Percentiles rank a stretch among this genome's conserved stretches.
Conservation (phyloP, 2,329 filamentous ascomycete genomes). For the Elsinoe batatas region DNA sequence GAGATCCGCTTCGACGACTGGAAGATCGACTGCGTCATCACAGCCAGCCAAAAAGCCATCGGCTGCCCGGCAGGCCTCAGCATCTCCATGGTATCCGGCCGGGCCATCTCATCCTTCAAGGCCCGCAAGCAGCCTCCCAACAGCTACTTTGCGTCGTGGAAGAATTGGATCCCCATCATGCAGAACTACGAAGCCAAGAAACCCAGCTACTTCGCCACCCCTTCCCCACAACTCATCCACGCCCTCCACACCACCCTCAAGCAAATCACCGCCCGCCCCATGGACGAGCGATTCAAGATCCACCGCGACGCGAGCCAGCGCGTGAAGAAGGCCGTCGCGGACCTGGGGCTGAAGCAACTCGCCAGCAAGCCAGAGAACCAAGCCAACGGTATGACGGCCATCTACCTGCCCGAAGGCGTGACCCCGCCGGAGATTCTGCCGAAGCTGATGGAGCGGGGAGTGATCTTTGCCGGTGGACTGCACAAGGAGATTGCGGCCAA, state of each 20-base stretch:
- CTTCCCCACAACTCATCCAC: conserved; percentile 85
- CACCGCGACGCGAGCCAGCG: conserved; percentile 72
- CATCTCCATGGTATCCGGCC: conserved; percentile 86
- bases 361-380: conserved; percentile 80
- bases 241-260: conserved; percentile 81
- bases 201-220: conserved; percentile 94
- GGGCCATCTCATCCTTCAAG: conserved; percentile 73
- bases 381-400: conserved; percentile 95
- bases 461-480: conserved; percentile 88
- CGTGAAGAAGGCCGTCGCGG: conserved; percentile 73
- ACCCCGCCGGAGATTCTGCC: conserved; percentile 75
- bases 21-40: conserved; percentile 86
- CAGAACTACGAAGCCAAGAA: conserved; percentile 98
- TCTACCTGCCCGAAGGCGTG: conserved; percentile 81
- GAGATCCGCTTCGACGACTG: conserved; percentile 94
- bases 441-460: conserved; percentile 71
- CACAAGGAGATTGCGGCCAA: conserved; percentile 91
- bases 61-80: conserved; percentile 88
- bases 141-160: conserved; percentile 91
- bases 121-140: conserved; percentile 69
- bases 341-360: conserved; percentile 78
- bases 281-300: conserved; percentile 71
- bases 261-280: conserved; percentile 71
- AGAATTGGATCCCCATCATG: conserved; percentile 98
- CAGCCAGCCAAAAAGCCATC: conserved; percentile 93